A percentile compares a stretch with the other conserved stretches of the same genome.
These are phyloP conservation scores for Oxyria digyna DNA, from an alignment of 148 eudicot species.

Conservation along the genomic window DNA sequence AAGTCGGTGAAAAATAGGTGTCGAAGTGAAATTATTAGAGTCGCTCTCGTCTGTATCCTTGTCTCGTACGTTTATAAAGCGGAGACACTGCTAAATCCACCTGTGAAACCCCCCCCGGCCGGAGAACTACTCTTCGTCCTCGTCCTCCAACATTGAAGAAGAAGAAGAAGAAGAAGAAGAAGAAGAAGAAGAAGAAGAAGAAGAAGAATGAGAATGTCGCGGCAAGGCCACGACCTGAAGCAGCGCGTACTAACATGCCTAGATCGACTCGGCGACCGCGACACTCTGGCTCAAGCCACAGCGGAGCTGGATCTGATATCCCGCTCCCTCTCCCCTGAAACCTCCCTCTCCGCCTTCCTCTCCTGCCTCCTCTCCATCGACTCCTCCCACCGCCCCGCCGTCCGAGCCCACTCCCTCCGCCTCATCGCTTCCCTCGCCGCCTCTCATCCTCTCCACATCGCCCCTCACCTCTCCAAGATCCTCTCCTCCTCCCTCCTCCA, in stretches of 20 bases:
- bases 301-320: constrained; percentile 34
- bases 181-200: no score
- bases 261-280: constrained; percentile 53
- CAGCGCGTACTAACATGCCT: constrained; percentile 32
- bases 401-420: constrained; percentile 32
- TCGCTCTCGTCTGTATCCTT: neutral
- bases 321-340: constrained; percentile 16
- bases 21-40: neutral
- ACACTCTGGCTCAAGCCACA: constrained; percentile 40
- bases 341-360: constrained; percentile 33
- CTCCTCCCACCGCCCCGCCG: constrained; percentile 36
- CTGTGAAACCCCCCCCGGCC: constrained; percentile 3
- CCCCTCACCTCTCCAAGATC: constrained; percentile 33
- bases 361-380: constrained; percentile 33
- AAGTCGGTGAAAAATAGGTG: neutral
- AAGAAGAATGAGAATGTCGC: neutral
- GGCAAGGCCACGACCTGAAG: constrained; percentile 16
- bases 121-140: neutral
- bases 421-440: constrained; percentile 24
- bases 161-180: no score
- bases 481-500: constrained; percentile 25
- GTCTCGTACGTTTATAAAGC: neutral
- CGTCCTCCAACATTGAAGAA: neutral
- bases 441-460: constrained; percentile 21
- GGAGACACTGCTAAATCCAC: neutral